A percentile compares a stretch with the other conserved stretches of the same genome.
These are phyloP conservation scores for Zizania latifolia DNA, from an alignment of 176 grass and related monocot genomes.

Conservation along the genomic window DNA sequence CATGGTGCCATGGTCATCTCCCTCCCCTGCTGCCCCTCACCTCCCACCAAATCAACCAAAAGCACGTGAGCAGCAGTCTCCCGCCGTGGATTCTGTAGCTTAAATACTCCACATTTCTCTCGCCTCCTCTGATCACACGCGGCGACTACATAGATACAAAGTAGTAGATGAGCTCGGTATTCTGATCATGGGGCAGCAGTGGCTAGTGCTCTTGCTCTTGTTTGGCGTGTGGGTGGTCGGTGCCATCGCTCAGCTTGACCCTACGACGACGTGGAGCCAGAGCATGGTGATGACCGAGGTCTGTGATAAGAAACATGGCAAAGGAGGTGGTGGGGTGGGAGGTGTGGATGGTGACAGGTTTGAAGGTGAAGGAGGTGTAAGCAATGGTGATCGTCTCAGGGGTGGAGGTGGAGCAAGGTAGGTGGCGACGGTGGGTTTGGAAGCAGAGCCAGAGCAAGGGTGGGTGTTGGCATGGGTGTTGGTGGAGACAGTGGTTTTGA, in stretches of 20 bases:
- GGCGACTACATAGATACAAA: not conserved
- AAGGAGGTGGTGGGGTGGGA: not conserved
- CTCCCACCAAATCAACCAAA: slow-evolving; percentile 29
- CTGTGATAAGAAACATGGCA: slow-evolving; percentile 25
- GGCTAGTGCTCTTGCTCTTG: not conserved
- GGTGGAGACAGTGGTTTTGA: not conserved
- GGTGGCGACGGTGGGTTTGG: slow-evolving; percentile 20
- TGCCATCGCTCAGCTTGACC: not conserved
- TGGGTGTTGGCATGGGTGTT: not conserved
- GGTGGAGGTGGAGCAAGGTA: not conserved
- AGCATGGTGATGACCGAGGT: not conserved
- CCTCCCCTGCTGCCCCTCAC: slow-evolving; percentile 20
- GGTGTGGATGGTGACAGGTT: not conserved
- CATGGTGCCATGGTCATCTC: no score
- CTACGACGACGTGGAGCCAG: not conserved
- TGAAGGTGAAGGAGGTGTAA: slow-evolving; percentile 17
- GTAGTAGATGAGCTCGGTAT: not conserved
- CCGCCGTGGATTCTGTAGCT: not conserved
- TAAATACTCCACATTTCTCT: slow-evolving; percentile 10
- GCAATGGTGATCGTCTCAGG: not conserved
- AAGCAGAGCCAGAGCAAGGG: not conserved
- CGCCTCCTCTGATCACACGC: not conserved
- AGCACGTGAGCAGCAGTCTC: not conserved
- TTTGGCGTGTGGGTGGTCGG: not conserved
- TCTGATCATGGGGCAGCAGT: not conserved